Percentiles rank a stretch among this genome's conserved stretches.
Conservation (phyloP, 2,329 filamentous ascomycete species). For the Dactylellina leptospora region DNA sequence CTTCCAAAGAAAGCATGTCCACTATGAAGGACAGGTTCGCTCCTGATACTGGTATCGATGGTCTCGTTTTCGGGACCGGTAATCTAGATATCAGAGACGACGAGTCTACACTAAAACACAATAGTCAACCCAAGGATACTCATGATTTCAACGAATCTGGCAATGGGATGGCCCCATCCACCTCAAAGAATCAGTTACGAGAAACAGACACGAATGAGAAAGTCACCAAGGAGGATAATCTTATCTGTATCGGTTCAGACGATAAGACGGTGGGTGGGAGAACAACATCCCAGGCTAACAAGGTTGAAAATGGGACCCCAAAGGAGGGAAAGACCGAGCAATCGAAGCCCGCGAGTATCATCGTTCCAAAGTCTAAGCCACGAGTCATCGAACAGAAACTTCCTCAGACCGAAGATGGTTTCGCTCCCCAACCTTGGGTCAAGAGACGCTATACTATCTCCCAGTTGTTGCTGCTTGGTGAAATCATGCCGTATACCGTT, state of each 20-base stretch:
- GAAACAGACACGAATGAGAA: background rate
- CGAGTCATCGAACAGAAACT: constrained; percentile 27
- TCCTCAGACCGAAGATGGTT: constrained; percentile 44
- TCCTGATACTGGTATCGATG: background rate
- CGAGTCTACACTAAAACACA: no score
- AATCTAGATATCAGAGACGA: no score
- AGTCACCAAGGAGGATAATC: background rate
- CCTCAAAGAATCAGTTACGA: constrained; percentile 12
- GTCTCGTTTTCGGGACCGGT: background rate
- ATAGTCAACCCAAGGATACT: background rate
- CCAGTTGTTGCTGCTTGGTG: constrained; percentile 44
- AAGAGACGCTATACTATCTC: constrained; percentile 48
- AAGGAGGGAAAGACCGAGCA: background rate
- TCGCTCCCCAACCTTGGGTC: constrained; percentile 44
- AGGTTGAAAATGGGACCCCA: constrained; percentile 1
- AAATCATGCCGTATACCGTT: constrained; percentile 45
- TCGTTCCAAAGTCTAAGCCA: constrained; percentile 25
- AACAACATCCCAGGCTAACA: background rate
- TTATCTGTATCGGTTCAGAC: background rate
- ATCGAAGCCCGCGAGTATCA: constrained; percentile 9
- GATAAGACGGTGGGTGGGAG: background rate
- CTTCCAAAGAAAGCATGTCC: constrained; percentile 5
- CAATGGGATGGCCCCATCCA: background rate
- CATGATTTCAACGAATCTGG: constrained; percentile 1
- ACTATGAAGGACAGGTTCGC: background rate